Base-by-base conservation (phyloP, 352 stramenopile genomes). In the Phytophthora macrochlamydospora region DNA sequence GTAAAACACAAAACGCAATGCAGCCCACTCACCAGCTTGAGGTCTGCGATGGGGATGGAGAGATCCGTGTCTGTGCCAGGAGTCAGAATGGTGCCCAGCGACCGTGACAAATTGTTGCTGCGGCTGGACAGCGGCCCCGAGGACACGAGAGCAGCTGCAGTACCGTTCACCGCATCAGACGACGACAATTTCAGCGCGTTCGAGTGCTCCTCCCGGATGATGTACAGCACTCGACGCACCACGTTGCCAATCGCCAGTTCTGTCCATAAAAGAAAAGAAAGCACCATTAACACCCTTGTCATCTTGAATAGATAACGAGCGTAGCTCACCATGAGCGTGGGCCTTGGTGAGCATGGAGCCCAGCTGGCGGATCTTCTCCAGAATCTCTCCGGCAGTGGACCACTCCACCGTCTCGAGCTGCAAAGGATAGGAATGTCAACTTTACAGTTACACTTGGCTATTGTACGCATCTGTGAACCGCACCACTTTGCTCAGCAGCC, bases 171-270 rank as follows among this genome's bases (percentile, higher is more conserved):
- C 2, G 51, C 42, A 42, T 40, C 64, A 38, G 62, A 53, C 1
- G 67, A 60, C 38, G 75, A 70, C 37, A 78, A 54, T 68, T 94
- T 96, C 28, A 90, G 65, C 12, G 83, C 87, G 58, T 87, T 92
- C 42, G 81, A 74, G 49, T 95, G 79, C 70, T 96, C 90, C 62
- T 97, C 90, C 12, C 90, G 87, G 57, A 97, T 94, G 60, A 96
- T 88, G 70, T 92, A 94, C 31, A 97, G 80, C 58, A 97, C 89
- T 38, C 89, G 87, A 48, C 90, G 87, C 65, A 96, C 87, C 28
- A 97, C 90, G 71, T 97, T 97, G 32, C 88, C 89, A 52, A 97
- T 95, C 2, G 87, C 81, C 18, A 97, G 71, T 56, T 97, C 90
- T 86, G 31, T 14, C 51, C 1, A 14, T 52, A 45, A 49, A 11